Percentiles rank a stretch among this genome's conserved stretches.
Conservation (phyloP, 2,329 filamentous ascomycete species). For the Pyrenochaeta sp. region DNA sequence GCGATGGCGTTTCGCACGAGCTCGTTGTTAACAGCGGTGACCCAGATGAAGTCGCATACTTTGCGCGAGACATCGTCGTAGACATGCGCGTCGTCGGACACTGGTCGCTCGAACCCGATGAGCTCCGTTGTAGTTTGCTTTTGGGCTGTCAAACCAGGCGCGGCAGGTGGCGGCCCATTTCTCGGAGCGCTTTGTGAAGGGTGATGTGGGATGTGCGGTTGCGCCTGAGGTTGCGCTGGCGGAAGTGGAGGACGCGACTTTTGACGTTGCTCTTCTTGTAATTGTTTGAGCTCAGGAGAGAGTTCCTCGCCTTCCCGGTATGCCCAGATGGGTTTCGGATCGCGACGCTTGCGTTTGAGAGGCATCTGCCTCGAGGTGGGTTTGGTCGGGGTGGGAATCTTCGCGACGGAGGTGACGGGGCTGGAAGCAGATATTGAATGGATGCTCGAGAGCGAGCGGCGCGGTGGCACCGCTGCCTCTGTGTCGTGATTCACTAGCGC, state of each 20-base stretch:
- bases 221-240: constrained; percentile 20
- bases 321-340: constrained; percentile 49
- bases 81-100: constrained; percentile 71
- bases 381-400: constrained; percentile 35
- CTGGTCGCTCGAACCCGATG: constrained; percentile 61
- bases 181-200: constrained; percentile 21
- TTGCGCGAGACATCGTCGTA: constrained; percentile 76
- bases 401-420: constrained; percentile 36
- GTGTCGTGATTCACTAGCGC: constrained; percentile 44
- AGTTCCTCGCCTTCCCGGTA: constrained; percentile 37
- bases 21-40: constrained; percentile 71
- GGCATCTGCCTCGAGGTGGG: constrained; percentile 34
- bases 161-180: constrained; percentile 25
- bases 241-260: constrained; percentile 30
- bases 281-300: constrained; percentile 30
- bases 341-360: constrained; percentile 45
- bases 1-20: constrained; percentile 62
- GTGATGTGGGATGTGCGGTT: constrained; percentile 22
- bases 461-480: constrained; percentile 38
- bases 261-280: constrained; percentile 31
- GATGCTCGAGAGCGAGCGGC: constrained; percentile 39
- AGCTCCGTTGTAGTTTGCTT: constrained; percentile 20
- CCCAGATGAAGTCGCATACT: constrained; percentile 83
- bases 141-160: constrained; percentile 14
- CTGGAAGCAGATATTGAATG: constrained; percentile 36